Percentiles rank a stretch among this genome's conserved stretches.
phyloP scores from a whole-genome alignment of 106 monocot genomes.

The Dioscorea zingiberensis region DNA sequence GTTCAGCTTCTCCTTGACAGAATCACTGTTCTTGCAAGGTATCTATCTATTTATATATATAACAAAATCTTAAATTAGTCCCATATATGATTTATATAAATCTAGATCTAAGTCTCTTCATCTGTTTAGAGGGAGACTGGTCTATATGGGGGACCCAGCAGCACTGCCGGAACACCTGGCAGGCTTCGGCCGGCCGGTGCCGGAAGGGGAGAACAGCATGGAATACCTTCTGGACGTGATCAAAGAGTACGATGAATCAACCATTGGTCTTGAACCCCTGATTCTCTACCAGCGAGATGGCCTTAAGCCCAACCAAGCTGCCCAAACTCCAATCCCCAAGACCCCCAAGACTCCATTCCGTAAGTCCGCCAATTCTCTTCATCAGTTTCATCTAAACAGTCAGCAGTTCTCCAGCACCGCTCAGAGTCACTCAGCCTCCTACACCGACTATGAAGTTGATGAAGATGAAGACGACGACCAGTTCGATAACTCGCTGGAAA shows the following conservation, averaged over 20 bases:
- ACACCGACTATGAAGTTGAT: neutral
- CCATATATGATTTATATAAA: too few relatives aligned
- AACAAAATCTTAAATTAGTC: too few relatives aligned
- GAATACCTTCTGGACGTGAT: conserved; percentile 28
- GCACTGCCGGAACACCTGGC: conserved; percentile 21
- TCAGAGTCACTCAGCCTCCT: conserved; percentile 5
- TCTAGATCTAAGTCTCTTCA: too few relatives aligned
- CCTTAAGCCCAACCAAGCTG: conserved; percentile 23
- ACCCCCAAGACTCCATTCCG: conserved; percentile 18
- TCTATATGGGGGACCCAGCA: conserved; percentile 28
- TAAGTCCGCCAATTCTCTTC: neutral
- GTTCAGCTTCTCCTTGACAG: conserved; percentile 43
- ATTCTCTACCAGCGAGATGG: conserved; percentile 23
- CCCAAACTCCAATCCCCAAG: conserved; percentile 26
- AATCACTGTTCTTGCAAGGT: conserved; percentile 38
- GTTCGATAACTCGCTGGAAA: conserved; percentile 24
- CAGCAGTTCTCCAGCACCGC: conserved; percentile 20
- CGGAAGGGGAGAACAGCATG: conserved; percentile 29
- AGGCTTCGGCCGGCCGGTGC: conserved; percentile 31
- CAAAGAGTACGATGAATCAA: conserved; percentile 31
- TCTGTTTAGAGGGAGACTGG: conserved; percentile 24
- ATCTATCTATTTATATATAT: neutral
- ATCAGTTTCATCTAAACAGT: conserved; percentile 25
- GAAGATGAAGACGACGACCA: conserved; percentile 11
- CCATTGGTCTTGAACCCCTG: conserved; percentile 21